These are phyloP conservation scores for Ceratobasidium sp. DNA, from an alignment of 1,284 basidiomycete genomes.

Conservation along the genomic window DNA sequence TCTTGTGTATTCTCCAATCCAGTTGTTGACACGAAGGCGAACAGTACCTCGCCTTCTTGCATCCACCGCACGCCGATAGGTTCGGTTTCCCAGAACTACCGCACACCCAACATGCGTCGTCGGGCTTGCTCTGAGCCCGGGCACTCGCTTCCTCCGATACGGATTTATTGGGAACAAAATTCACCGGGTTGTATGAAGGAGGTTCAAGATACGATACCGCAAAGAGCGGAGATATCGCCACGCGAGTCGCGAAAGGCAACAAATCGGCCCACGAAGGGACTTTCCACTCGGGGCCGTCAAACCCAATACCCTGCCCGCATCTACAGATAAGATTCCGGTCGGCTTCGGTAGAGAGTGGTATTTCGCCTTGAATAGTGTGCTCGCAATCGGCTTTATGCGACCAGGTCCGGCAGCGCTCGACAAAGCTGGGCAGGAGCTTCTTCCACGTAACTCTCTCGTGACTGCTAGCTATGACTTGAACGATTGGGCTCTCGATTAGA, in stretches of 20 bases:
- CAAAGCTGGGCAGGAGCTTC: background rate
- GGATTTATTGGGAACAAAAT: no score
- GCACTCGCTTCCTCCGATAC: no score
- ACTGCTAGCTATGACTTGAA: background rate
- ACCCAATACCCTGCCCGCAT: constrained; percentile 4
- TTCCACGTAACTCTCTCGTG: background rate
- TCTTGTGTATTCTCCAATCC: background rate
- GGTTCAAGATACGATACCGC: constrained; percentile 10
- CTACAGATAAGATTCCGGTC: background rate
- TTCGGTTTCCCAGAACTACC: no score
- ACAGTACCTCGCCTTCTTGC: constrained; percentile 7
- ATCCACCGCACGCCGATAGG: background rate
- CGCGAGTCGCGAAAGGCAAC: constrained; percentile 4
- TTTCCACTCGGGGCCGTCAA: constrained; percentile 17
- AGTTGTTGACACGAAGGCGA: background rate
- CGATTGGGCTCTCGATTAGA: background rate
- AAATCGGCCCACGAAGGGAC: background rate
- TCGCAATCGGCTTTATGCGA: constrained; percentile 9
- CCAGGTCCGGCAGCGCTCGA: constrained; percentile 19
- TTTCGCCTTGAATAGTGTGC: background rate
- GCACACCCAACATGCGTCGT: no score
- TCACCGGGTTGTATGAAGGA: no score
- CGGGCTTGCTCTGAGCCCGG: no score
- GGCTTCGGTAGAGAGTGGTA: background rate
- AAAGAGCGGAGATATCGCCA: constrained; percentile 19